Percentiles rank a stretch among this genome's conserved stretches.
Evolutionary conservation across 805 yeast species (phyloP).

Genomic region (Barnettozyma vustinii): DNA sequence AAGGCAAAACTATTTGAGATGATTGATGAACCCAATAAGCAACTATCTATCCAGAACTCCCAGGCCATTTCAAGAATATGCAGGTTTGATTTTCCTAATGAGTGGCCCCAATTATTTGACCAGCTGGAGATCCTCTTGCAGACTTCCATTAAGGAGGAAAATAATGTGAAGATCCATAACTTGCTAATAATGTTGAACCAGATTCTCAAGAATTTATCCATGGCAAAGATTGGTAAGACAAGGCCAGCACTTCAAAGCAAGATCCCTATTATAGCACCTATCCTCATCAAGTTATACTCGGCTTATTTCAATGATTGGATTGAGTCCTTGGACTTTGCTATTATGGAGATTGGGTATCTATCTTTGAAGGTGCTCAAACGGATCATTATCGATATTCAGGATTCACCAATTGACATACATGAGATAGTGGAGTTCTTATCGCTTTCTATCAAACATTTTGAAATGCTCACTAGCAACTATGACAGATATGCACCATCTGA

Average conservation of each 20-base stretch:
- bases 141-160: conserved; percentile 36
- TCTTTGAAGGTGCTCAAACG: conserved; percentile 72
- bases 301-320: conserved; percentile 63
- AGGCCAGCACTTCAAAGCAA: conserved; percentile 72
- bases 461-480: conserved; percentile 47
- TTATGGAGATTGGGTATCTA: conserved; percentile 72
- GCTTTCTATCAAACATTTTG: conserved; percentile 53
- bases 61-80: conserved; percentile 75
- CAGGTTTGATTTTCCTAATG: conserved; percentile 78
- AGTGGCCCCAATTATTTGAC: conserved; percentile 81
- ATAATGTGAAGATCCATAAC: conserved; percentile 55
- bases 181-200: conserved; percentile 67
- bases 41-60: conserved; percentile 77
- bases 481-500: conserved; percentile 38
- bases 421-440: conserved; percentile 58
- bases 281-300: conserved; percentile 54
- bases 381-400: conserved; percentile 70
- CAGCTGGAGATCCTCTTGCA: conserved; percentile 44
- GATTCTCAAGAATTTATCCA: conserved; percentile 64
- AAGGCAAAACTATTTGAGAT: conserved; percentile 51
- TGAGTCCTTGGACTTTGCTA: conserved; percentile 37
- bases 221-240: conserved; percentile 80
- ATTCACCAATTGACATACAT: conserved; percentile 56
- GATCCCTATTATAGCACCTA: conserved; percentile 56
- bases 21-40: conserved; percentile 66